Percentiles rank a stretch among this genome's conserved stretches.
These are phyloP conservation scores for Yarrowia sp. DNA, from an alignment of 805 yeast species.

Conservation along the genomic window DNA sequence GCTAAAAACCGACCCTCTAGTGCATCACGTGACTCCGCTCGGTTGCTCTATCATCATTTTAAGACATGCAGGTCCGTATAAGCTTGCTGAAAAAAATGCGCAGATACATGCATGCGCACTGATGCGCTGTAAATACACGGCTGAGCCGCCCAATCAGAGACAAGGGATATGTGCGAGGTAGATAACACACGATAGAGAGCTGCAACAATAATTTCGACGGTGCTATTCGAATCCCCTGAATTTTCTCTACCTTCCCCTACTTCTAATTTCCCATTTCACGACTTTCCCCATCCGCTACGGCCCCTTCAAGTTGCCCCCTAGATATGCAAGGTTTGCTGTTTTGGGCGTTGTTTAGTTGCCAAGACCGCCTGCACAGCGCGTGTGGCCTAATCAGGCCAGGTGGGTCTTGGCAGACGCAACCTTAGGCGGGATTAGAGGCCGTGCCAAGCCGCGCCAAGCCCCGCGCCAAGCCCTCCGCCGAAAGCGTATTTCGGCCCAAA, in stretches of 20 bases:
- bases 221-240: not conserved
- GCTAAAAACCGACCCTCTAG: not conserved
- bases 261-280: too few relatives aligned
- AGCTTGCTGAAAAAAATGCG: slow-evolving; percentile 7
- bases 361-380: not conserved
- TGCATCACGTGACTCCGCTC: not conserved
- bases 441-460: slow-evolving; percentile 16
- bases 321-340: not conserved
- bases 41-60: not conserved
- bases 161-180: not conserved
- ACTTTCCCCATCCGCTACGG: not conserved
- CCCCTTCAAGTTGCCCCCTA: not conserved
- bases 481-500: not conserved
- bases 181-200: not conserved
- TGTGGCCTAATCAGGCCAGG: not conserved
- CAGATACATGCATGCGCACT: slow-evolving; percentile 8
- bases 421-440: not conserved
- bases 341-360: not conserved
- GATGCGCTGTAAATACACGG: slow-evolving; percentile 1
- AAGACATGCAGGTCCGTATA: slow-evolving; percentile 16
- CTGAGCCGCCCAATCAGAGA: not conserved
- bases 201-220: not conserved
- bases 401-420: not conserved
- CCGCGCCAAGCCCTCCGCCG: not conserved
- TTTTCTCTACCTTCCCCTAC: not conserved